Evolutionary conservation across 2,329 filamentous ascomycete species (phyloP), one percentile per base, ranked within the genome.

Genomic region (Nemania serpens): DNA sequence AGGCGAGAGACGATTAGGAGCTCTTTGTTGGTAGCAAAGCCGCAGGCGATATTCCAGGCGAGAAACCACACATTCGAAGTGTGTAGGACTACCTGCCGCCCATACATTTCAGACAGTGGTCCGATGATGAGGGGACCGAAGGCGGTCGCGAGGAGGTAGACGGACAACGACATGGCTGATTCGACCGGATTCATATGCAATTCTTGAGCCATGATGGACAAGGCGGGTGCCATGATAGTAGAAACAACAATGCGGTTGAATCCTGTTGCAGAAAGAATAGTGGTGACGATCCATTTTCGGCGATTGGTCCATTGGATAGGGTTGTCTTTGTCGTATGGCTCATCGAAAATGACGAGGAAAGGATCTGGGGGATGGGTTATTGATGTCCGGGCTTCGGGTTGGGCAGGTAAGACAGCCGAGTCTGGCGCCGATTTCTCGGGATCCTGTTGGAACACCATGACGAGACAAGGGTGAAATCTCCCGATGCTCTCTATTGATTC

Each of bases 181-280:
- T 83, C 76, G 39, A 74, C 72, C 6, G 76, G 70, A 5, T 68
- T 78, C 69, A 88, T 85, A 43, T 80, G 45, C 12, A 88, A 74
- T 41, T 87, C 82, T 1, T 69, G 68, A 5, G 79, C 77, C 46
- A 88, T 82, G 1, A 76, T 68, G 1, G 75, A 65, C 25, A 88
- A 65, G 0, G 80, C 80, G 0, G 81, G 81, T 0, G 82, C 81
- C 73, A 83, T 80, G 68, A 84, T 82, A 0, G 81, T 81, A 3
- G 79, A 81, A 0, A 82, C 78, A 63, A 84, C 76, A 59, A 83
- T 82, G 10, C 79, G 78, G 46, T 81, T 81, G 65, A 84, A 82
- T 7, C 80, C 81, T 0, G 79, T 80, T 2, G 77, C 77, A 0
- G 81, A 82, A 1, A 83, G 74, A 3, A 82, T 76, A 49, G 79